Evolutionary conservation across 2,329 filamentous ascomycete genomes (phyloP).

Genomic region (Lanzia echinophila): DNA sequence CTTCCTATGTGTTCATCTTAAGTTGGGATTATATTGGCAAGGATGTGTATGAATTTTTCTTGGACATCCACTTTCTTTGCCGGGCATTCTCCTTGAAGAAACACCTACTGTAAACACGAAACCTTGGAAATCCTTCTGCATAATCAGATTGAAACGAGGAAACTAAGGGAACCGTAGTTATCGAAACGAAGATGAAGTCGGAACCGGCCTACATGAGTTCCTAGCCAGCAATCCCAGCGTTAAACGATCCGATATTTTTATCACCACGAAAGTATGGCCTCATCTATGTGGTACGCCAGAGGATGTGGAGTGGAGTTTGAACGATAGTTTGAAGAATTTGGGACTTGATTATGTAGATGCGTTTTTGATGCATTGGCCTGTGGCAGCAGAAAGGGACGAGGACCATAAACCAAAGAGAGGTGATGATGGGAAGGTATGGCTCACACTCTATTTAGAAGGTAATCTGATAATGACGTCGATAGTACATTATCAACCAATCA

Average conservation of each 20-base stretch:
- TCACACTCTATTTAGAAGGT: neutral
- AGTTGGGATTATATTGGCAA: neutral
- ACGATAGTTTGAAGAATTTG: constrained; percentile 64
- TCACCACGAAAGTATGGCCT: constrained; percentile 36
- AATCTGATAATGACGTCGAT: neutral
- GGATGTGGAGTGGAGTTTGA: constrained; percentile 60
- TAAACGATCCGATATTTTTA: constrained; percentile 40
- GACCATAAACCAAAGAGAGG: constrained; percentile 53
- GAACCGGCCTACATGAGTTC: constrained; percentile 66
- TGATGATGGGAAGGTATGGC: constrained; percentile 42
- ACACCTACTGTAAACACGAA: neutral
- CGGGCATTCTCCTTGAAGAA: too few species aligned
- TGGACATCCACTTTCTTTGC: neutral
- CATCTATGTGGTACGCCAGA: constrained; percentile 57
- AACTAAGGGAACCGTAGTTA: constrained; percentile 38
- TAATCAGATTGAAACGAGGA: neutral
- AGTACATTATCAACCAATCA: constrained; percentile 55
- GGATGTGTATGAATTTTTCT: neutral
- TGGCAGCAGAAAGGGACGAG: constrained; percentile 68
- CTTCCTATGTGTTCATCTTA: neutral
- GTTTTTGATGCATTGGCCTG: constrained; percentile 77
- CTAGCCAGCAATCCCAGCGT: constrained; percentile 51
- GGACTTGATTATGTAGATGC: constrained; percentile 76
- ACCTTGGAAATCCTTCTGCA: neutral
- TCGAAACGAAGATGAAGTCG: constrained; percentile 76